Evolutionary conservation across 1,284 basidiomycete species (phyloP).

Genomic region (Pascua sp.): DNA sequence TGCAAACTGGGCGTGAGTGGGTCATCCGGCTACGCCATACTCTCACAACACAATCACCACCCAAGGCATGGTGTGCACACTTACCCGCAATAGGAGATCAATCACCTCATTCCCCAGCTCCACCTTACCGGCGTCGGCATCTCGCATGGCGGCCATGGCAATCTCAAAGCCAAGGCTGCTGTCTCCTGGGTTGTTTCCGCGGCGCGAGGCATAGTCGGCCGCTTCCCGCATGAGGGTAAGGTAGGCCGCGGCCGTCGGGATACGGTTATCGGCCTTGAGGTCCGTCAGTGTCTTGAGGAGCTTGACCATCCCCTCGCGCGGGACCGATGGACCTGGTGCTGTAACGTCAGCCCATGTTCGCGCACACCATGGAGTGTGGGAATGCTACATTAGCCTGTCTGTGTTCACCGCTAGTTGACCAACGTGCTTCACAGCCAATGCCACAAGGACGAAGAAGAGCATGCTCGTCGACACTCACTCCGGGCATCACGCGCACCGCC

Average conservation of each 20-base stretch:
- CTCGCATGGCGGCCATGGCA: conserved; percentile 32
- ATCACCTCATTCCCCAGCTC: conserved; percentile 31
- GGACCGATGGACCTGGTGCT: neutral
- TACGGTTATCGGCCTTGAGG: conserved; percentile 20
- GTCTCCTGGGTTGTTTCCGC: conserved; percentile 2
- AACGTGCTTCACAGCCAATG: neutral
- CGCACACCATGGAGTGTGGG: neutral
- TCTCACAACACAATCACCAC: too few species aligned
- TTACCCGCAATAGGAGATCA: conserved; percentile 33
- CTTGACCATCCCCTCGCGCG: conserved; percentile 12
- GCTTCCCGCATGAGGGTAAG: conserved; percentile 30
- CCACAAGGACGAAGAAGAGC: neutral
- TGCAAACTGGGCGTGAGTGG: conserved; percentile 23
- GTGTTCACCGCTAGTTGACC: neutral
- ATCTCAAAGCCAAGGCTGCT: conserved; percentile 32
- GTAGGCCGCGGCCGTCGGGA: conserved; percentile 33
- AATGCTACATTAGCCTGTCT: neutral
- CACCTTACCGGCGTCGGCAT: conserved; percentile 33
- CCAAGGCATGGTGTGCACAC: conserved; percentile 2
- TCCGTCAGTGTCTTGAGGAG: conserved; percentile 24
- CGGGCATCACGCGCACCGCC: too few species aligned
- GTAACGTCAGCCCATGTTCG: too few species aligned
- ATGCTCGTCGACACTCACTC: neutral
- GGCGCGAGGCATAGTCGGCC: conserved; percentile 22
- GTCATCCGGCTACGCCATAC: too few species aligned